A percentile compares a stretch with the other conserved stretches of the same genome.
Conservation (phyloP, 345 rosid genomes). For the Euphorbia tirucalli region DNA sequence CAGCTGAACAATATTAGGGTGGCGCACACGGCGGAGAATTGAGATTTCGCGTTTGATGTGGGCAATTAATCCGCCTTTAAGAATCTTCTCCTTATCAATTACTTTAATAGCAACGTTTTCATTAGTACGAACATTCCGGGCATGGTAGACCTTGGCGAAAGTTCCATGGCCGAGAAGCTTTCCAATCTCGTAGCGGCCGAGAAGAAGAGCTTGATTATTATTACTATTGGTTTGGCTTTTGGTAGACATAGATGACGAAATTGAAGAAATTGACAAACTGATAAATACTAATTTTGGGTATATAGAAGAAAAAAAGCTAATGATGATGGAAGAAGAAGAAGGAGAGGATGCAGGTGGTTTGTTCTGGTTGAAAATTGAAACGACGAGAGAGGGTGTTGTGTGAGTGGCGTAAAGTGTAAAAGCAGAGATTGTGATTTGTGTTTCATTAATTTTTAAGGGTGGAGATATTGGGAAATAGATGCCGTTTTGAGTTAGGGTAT, state of each 20-base stretch:
- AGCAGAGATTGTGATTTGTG: background rate
- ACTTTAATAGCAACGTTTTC: constrained; percentile 30
- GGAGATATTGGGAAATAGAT: background rate
- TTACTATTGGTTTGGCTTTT: background rate
- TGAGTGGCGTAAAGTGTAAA: constrained; percentile 6
- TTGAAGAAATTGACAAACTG: background rate
- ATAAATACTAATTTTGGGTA: background rate
- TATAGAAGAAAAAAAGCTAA: no score
- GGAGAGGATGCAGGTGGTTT: background rate
- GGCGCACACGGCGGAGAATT: constrained; percentile 28
- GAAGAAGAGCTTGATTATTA: constrained; percentile 17
- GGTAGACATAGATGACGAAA: constrained; percentile 7
- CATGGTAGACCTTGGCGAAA: constrained; percentile 26
- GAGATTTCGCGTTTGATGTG: constrained; percentile 30
- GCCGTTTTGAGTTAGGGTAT: background rate
- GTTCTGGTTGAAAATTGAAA: background rate
- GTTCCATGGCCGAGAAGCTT: constrained; percentile 30
- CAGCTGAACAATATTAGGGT: constrained; percentile 27
- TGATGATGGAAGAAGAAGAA: background rate
- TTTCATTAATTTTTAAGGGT: background rate
- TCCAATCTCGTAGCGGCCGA: constrained; percentile 29
- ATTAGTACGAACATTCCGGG: constrained; percentile 20
- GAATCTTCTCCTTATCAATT: constrained; percentile 27
- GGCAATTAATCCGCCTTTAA: constrained; percentile 24
- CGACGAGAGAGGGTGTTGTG: background rate